Conservation (phyloP, 148 eudicot species). For the Diospyros kaki region DNA sequence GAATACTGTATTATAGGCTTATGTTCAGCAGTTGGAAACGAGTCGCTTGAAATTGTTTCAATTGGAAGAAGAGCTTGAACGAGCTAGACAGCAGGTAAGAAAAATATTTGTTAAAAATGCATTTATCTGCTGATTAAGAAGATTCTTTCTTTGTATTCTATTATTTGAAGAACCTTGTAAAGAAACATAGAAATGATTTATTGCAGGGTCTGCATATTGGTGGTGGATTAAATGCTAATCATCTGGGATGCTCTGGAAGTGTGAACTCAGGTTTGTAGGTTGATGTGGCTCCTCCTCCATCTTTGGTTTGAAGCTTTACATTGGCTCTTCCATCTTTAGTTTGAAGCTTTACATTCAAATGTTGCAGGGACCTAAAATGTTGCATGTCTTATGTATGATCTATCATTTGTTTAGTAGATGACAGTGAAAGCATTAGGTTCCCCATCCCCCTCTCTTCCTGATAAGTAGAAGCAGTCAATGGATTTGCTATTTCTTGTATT, state of each 20-base stretch:
- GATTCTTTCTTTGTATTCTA: background rate
- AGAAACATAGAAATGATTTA: constrained; percentile 13
- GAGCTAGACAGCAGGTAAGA: constrained; percentile 69
- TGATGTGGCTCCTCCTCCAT: background rate
- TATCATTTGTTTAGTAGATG: constrained; percentile 1
- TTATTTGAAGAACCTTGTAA: background rate
- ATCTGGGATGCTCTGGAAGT: constrained; percentile 44
- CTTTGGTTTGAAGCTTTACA: background rate
- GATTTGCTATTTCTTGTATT: background rate
- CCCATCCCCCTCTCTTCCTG: too few relatives aligned
- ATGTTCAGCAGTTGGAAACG: constrained; percentile 88
- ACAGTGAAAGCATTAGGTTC: background rate
- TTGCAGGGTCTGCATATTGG: constrained; percentile 61
- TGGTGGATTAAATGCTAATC: constrained; percentile 52
- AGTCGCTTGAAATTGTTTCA: constrained; percentile 76
- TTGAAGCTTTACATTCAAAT: background rate
- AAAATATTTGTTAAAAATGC: background rate
- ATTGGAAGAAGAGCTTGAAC: constrained; percentile 90
- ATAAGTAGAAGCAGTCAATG: background rate
- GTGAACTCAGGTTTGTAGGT: constrained; percentile 70
- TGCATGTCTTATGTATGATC: background rate
- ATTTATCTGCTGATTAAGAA: background rate
- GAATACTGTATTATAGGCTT: constrained; percentile 50
- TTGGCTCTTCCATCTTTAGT: too few relatives aligned
- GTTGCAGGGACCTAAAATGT: background rate